These are phyloP conservation scores for Penicillium expansum DNA, from an alignment of 2,329 filamentous ascomycete genomes.

Conservation along the genomic window DNA sequence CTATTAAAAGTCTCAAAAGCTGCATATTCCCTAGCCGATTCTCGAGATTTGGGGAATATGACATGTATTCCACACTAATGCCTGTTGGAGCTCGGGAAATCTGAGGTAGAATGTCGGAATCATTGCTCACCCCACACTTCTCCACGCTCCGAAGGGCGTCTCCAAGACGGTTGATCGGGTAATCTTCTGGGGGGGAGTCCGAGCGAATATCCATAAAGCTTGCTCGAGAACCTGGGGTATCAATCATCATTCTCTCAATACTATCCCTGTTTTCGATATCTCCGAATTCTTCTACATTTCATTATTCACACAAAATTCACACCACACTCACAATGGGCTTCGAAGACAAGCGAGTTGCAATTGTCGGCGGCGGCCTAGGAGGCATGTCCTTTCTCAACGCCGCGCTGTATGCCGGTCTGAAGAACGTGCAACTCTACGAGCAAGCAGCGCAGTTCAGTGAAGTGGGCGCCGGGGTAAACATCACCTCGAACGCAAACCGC, in stretches of 20 bases:
- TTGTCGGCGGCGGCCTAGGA: slow-evolving; percentile 38
- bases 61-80: too few species aligned
- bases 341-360: slow-evolving; percentile 30
- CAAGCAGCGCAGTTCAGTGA: slow-evolving; percentile 38
- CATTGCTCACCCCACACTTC: slow-evolving; percentile 13
- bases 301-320: too few species aligned
- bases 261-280: not conserved
- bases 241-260: not conserved
- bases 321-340: slow-evolving; percentile 28
- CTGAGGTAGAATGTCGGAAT: slow-evolving; percentile 10
- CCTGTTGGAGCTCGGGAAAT: slow-evolving; percentile 6
- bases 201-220: slow-evolving; percentile 11
- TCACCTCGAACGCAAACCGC: slow-evolving; percentile 37
- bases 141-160: slow-evolving; percentile 20
- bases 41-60: not conserved
- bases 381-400: slow-evolving; percentile 40
- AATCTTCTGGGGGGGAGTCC: slow-evolving; percentile 10
- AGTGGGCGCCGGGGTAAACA: slow-evolving; percentile 41
- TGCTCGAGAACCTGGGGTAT: not conserved
- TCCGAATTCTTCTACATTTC: not conserved
- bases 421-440: slow-evolving; percentile 37
- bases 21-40: not conserved
- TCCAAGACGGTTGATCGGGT: slow-evolving; percentile 15
- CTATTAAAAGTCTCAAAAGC: not conserved
- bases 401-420: slow-evolving; percentile 33